A percentile compares a stretch with the other conserved stretches of the same genome.
Evolutionary conservation across 2,329 filamentous ascomycete species (phyloP).

Genomic region (Chalaropsis thielavioides): DNA sequence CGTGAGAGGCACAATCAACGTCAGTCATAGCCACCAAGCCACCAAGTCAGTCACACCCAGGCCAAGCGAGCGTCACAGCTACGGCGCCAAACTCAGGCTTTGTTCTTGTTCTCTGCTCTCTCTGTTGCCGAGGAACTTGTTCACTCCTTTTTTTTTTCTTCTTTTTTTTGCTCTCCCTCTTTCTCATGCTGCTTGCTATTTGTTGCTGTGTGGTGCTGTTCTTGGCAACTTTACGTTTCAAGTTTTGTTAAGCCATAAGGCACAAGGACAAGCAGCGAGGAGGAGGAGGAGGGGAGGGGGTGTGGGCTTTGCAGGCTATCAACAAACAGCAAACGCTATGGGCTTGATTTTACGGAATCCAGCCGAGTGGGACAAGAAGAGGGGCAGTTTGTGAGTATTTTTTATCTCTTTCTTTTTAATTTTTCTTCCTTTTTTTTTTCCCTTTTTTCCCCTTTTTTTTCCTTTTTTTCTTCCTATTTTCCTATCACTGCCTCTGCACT

Average conservation of each 20-base stretch:
- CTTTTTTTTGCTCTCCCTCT: background rate
- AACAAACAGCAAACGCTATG: constrained; percentile 2
- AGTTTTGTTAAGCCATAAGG: background rate
- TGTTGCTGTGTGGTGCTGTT: background rate
- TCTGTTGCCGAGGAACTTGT: background rate
- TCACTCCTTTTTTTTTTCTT: background rate
- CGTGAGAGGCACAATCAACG: too few relatives aligned
- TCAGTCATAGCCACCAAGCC: too few relatives aligned
- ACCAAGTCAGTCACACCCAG: too few relatives aligned
- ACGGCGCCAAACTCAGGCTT: too few relatives aligned
- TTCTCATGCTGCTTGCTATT: background rate
- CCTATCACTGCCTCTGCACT: background rate
- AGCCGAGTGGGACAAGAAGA: background rate
- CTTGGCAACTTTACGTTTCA: background rate
- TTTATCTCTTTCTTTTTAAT: constrained; percentile 8
- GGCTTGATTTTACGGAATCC: constrained; percentile 1
- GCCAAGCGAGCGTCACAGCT: too few relatives aligned
- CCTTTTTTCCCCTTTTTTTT: background rate
- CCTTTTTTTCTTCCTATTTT: constrained; percentile 1
- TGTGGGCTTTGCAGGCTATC: background rate
- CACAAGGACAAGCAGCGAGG: background rate
- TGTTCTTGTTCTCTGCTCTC: background rate
- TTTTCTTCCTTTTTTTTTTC: background rate
- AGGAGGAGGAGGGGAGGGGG: background rate
- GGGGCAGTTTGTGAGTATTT: background rate